Evolutionary conservation across 345 rosid genomes (phyloP).

Genomic region (Brassica nigra): DNA sequence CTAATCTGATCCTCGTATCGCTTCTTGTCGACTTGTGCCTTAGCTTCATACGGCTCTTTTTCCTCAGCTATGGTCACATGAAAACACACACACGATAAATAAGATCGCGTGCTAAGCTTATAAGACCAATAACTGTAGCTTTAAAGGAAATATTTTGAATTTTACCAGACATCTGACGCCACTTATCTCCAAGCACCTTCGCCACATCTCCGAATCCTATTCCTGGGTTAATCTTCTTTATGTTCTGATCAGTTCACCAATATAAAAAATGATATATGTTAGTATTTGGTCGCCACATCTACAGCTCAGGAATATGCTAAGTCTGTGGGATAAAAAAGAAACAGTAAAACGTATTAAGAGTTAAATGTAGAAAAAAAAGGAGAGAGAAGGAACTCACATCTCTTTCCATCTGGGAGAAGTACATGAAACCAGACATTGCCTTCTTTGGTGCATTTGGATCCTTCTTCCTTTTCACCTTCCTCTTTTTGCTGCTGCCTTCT

Average conservation of each 20-base stretch:
- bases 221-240: conserved; percentile 78
- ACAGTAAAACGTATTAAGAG: background rate
- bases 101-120: background rate
- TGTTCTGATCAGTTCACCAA: conserved; percentile 53
- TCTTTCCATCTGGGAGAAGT: conserved; percentile 78
- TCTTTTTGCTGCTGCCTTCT: conserved; percentile 77
- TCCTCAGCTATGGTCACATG: conserved; percentile 57
- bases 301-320: background rate
- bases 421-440: conserved; percentile 74
- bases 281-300: background rate
- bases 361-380: background rate
- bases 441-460: conserved; percentile 97
- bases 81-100: background rate
- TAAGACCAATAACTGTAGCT: background rate
- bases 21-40: conserved; percentile 72
- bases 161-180: conserved; percentile 80
- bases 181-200: conserved; percentile 72
- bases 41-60: conserved; percentile 77
- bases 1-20: conserved; percentile 70
- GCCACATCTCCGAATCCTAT: conserved; percentile 62
- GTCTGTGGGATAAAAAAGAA: background rate
- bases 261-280: background rate
- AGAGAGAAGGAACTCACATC: conserved; percentile 55
- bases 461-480: conserved; percentile 79
- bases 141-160: background rate